phyloP scores from a whole-genome alignment of 2,329 filamentous ascomycete genomes.

The Pseudogymnoascus pannorum region DNA sequence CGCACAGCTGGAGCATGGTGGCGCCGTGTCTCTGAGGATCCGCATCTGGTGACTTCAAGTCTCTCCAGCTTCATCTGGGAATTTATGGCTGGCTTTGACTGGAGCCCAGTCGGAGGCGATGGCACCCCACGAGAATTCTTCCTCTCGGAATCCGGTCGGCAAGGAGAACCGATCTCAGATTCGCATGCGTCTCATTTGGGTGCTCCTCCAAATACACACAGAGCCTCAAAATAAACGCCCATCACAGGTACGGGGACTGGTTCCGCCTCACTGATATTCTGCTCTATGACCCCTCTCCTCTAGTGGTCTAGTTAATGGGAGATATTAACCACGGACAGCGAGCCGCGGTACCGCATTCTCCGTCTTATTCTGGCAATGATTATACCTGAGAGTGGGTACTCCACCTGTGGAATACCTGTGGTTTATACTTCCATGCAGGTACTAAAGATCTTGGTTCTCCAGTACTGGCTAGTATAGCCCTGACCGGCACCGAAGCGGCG shows the following conservation, averaged over 20 bases:
- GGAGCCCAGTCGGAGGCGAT: background rate
- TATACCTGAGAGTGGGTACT: background rate
- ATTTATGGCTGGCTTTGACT: background rate
- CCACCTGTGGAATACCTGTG: background rate
- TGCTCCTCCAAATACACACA: background rate
- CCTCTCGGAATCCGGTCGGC: background rate
- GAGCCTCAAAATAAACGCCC: background rate
- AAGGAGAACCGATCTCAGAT: conserved; percentile 2
- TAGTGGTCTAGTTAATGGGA: background rate
- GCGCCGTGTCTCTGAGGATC: background rate
- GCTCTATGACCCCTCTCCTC: background rate
- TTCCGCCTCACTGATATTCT: background rate
- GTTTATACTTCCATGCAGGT: conserved; percentile 3
- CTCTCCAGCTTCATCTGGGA: background rate
- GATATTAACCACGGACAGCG: conserved; percentile 2
- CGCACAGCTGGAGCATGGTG: background rate
- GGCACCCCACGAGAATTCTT: background rate
- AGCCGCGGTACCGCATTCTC: conserved; percentile 2
- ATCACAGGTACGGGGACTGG: background rate
- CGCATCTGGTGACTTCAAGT: background rate
- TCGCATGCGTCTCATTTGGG: background rate
- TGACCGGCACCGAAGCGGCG: conserved; percentile 1
- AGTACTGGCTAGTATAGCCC: background rate
- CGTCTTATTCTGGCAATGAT: background rate
- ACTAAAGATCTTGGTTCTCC: conserved; percentile 4